Conservation (phyloP, 192 early-diverging fungal genomes). For the Gonapodya sp. region DNA sequence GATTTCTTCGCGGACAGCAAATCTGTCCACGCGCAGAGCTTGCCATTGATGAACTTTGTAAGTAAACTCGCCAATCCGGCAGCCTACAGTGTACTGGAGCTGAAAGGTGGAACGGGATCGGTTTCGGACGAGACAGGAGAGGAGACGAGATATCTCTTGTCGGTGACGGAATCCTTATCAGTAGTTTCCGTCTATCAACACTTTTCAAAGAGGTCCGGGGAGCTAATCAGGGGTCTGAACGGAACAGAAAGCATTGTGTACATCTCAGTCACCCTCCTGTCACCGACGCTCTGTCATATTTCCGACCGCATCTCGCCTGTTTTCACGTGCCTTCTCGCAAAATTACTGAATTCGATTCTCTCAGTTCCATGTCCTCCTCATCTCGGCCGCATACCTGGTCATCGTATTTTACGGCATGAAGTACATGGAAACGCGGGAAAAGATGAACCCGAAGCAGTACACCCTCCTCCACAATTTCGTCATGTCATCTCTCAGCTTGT, state of each 20-base stretch:
- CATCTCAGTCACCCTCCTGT: too few species aligned
- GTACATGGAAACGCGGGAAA: slow-evolving; percentile 35
- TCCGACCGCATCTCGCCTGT: background rate
- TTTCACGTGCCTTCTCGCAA: background rate
- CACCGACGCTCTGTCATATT: too few species aligned
- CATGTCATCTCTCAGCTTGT: slow-evolving; percentile 38
- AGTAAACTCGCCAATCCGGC: background rate
- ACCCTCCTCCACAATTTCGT: slow-evolving; percentile 43
- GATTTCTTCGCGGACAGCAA: background rate
- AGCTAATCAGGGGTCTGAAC: too few species aligned
- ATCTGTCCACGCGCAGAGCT: slow-evolving; percentile 9
- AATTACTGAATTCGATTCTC: background rate
- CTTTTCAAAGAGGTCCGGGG: too few species aligned
- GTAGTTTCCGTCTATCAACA: background rate
- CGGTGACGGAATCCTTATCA: background rate
- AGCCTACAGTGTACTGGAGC: background rate
- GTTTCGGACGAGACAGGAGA: background rate
- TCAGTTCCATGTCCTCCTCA: slow-evolving; percentile 43
- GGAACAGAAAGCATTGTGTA: too few species aligned
- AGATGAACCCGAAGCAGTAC: slow-evolving; percentile 35
- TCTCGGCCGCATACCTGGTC: slow-evolving; percentile 32
- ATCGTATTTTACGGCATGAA: slow-evolving; percentile 35
- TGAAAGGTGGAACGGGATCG: background rate
- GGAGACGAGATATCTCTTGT: background rate
- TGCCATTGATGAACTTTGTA: slow-evolving; percentile 51